Base-by-base conservation (phyloP, 192 early-diverging fungal genomes). In the Obelidium mucronatum region DNA sequence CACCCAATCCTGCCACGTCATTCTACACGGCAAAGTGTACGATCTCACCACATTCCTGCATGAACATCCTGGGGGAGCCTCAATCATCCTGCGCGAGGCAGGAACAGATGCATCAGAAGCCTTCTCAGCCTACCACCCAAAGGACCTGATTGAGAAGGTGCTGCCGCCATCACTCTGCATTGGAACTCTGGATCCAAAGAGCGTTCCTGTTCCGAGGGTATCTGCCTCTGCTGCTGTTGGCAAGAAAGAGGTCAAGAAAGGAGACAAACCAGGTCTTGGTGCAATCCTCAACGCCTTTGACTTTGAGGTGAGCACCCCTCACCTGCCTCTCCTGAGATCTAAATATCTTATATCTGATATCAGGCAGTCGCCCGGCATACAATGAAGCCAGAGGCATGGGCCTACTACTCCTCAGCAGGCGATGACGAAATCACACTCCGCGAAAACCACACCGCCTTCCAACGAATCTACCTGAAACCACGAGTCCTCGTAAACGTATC, bases 351-450 rank as follows among this genome's bases (percentile, higher is more conserved):
- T n/a, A n/a, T n/a, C n/a, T n/a, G n/a, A n/a, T n/a, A 35, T 34
- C 44, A 81, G 87, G 84, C 81, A 6, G 80, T 92, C 3, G 93
- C 93, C 13, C 73, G 80, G 26, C 71, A 68, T 56, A 79, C 84
- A 8, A 56, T 94, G 37, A 86, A 80, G 54, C 70, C 86, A 48
- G 91, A 92, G 61, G 91, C 92, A 1, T 93, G 93, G 88, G 91
- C 90, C 34, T 96, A 96, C 81, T 96, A 93, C 70, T 92, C 90
- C 40, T 92, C 90, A 36, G 94, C 90, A 36, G 83, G 90, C 2
- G 93, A 93, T 58, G 93, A 96, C 74, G 93, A 94, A 83, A 85
- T 94, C 37, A 92, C 92, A 0, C 74, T 94, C 77, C 84, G 88
- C 34, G 94, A 96, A 74, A 96, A 96, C 77, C 91, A 90, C 48